Base-by-base conservation (phyloP, 768 basidiomycete genomes). In the Tricholoma bakamatsutake region DNA sequence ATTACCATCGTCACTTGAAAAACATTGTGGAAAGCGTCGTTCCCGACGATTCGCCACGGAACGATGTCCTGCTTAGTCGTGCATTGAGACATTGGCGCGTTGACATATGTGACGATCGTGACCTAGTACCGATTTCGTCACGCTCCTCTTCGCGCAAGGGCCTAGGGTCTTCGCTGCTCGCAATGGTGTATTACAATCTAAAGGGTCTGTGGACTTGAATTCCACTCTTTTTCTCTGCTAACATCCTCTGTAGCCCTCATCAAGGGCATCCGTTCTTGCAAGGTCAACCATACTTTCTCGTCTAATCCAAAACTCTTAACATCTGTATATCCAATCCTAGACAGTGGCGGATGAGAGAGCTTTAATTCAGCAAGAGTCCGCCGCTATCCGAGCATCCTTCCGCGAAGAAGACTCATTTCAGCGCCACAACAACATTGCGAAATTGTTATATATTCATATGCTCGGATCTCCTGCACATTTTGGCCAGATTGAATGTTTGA, bases 371-470 rank as follows among this genome's bases (percentile, higher is more conserved):
- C 94, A 97, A 69, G 96, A 98, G 76, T 94, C 92, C 1, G 96
- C 96, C 10, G 92, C 94, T 9, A 97, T 98, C 63, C 85, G 97
- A 43, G 94, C 96, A 0, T 93, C 94, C 0, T 98, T 99, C 74
- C 85, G 94, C 57, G 95, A 97, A 70, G 97, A 98, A 69, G 97
- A 98, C 76, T 86, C 93, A 2, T 93, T 88, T 70, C 82, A 93
- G 55, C 87, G 97, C 53, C 90, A 99, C 70, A 90, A 98, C 79
- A 98, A 95, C 72, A 87, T 99, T 67, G 96, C 95, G 56, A 98
- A 98, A 69, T 82, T 98, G 21, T 84, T 99, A 57, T 98, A 99
- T 75, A 97, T 97, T 73, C 92, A 96, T 69, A 98, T 99, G 94
- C 86, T 97, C 37, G 97, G 97, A 54, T 98, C 95, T 45, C 93